Evolutionary conservation across 2,329 filamentous ascomycete genomes (phyloP), one percentile per base, ranked within the genome.

Genomic region (Lecanicillium sp.): DNA sequence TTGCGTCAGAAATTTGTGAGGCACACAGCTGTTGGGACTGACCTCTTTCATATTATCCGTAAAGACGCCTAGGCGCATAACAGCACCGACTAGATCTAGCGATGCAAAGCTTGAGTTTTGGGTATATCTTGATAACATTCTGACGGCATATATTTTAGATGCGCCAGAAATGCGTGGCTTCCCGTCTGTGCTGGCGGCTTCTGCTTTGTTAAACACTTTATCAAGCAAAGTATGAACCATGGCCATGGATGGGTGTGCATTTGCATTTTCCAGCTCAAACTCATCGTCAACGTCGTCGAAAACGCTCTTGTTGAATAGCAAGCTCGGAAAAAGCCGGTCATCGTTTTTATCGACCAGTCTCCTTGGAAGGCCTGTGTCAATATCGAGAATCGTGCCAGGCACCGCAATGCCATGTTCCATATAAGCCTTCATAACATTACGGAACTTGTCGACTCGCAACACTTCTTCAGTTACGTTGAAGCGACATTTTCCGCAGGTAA

Each of bases 11-110:
- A 85, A 46, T 79, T 83, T 31, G 57, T 64, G 2, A 79, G 68
- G n/a, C 71, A 68, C 2, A 88, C 3, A 65, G 59, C 33, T 82
- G 70, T 47, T 79, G 76, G 9, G 67, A 70, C 41, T 85, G n/a
- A n/a, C n/a, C n/a, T 73, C 68, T 47, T 74, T 69, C 83, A 90
- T 89, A 62, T 90, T 85, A 42, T 79, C 74, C 3, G 78, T 61
- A 48, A 85, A 85, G 34, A 71, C 64, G 14, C 75, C 72, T 52
- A 85, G 82, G 1, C 82, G 67, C 47, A 82, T 64, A 3, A 84
- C 75, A 0, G 80, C 81, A 2, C 78, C 75, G 4, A 68, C 62
- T 2, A 85, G 72, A 43, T 85, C 79, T 1, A 85, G 63, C 0
- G 75, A 72, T 44, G 85, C 84, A 0, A 67, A 63, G 2, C 72